Base-by-base conservation (phyloP, 495 filamentous ascomycete genomes). In the Rhypophila decipiens region DNA sequence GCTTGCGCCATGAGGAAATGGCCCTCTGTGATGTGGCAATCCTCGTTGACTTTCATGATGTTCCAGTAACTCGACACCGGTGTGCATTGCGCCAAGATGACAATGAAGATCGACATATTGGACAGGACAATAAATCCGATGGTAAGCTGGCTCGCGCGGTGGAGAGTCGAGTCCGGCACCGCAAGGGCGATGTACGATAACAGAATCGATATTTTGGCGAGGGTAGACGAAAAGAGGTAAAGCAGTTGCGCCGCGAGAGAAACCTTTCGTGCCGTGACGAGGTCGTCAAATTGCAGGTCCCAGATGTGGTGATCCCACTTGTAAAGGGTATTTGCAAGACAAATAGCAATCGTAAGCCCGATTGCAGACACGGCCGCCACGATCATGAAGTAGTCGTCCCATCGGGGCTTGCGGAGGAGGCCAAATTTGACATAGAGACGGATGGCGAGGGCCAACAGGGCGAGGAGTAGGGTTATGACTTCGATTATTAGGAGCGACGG, bases 141-240 rank as follows among this genome's bases (percentile, higher is more conserved):
- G 7, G 39, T 46, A 20, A 40, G 35, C 9, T 56, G 58, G 1
- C 62, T 64, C 12, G 59, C 41, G 22, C 63, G 57, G 29, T 66
- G 66, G 41, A 78, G 70, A 17, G 52, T 56, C 1, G 47, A 49
- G 17, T 51, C 37, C 13, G 52, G 51, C 7, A 68, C 64, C 31
- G 76, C 76, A 24, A 79, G 64, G 31, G 69, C 69, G 7, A 76
- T 58, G 53, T 78, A 79, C 49, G 70, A 72, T 29, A 66, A 49
- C 1, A 79, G 64, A 24, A 78, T 74, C 22, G 72, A 74, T 18
- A 73, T 31, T 44, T 78, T 78, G 7, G 70, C 67, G 12, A 72
- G 24, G 12, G 57, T 18, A 1, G 57, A 58, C 13, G 55, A 49
- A 1, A 49, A 36, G 15, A 61, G 9, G 24, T 60, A 63, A 23